Evolutionary conservation across 2,329 filamentous ascomycete species (phyloP).

Genomic region (Magnaporthales sp.): DNA sequence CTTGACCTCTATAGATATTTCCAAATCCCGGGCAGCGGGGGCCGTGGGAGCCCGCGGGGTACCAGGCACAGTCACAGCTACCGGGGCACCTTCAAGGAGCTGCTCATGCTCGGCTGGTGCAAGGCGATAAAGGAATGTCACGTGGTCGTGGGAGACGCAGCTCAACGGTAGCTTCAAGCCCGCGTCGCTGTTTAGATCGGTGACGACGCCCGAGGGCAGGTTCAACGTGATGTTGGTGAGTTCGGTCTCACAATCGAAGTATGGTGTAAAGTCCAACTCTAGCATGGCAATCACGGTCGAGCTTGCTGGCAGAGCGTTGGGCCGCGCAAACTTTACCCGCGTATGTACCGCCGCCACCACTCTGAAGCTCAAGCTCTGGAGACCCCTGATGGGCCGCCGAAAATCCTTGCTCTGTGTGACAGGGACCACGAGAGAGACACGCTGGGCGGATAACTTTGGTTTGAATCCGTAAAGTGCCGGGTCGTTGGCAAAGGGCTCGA

Average conservation of each 20-base stretch:
- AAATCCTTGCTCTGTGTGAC: constrained; percentile 53
- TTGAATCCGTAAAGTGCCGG: constrained; percentile 50
- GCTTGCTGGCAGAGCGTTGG: constrained; percentile 48
- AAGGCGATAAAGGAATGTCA: constrained; percentile 66
- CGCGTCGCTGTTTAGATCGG: constrained; percentile 44
- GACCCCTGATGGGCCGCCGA: constrained; percentile 54
- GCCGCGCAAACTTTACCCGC: constrained; percentile 61
- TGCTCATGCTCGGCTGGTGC: constrained; percentile 39
- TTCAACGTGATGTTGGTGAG: constrained; percentile 51
- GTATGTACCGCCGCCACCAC: constrained; percentile 64
- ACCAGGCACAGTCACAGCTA: constrained; percentile 22
- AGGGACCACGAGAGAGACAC: constrained; percentile 67
- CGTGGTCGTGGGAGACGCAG: constrained; percentile 64
- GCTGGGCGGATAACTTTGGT: constrained; percentile 62
- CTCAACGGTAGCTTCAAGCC: constrained; percentile 46
- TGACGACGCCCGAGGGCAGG: constrained; percentile 48
- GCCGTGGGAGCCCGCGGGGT: constrained; percentile 9
- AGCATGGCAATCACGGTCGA: constrained; percentile 59
- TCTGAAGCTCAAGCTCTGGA: constrained; percentile 52
- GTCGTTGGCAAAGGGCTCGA: constrained; percentile 63
- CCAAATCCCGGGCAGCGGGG: constrained; percentile 33
- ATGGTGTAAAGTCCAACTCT: constrained; percentile 65
- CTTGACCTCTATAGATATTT: constrained; percentile 52
- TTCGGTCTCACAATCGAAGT: constrained; percentile 57
- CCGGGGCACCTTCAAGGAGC: constrained; percentile 22